phyloP scores from a whole-genome alignment of 2,329 filamentous ascomycete species.

The Fusarium sp. region DNA sequence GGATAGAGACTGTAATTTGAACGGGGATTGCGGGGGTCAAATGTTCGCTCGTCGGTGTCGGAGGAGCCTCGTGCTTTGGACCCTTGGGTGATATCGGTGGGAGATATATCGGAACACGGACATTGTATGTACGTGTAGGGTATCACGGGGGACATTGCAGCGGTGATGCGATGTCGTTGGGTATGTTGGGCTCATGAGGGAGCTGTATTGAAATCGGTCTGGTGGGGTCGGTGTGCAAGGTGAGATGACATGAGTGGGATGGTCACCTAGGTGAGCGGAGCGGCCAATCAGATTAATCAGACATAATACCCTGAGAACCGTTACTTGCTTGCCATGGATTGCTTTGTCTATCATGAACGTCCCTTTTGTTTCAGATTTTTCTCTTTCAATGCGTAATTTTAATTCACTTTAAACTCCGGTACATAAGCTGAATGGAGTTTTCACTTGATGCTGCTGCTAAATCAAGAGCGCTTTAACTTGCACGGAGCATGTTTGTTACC shows the following conservation, averaged over 20 bases:
- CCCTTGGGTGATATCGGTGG: constrained; percentile 48
- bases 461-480: background rate
- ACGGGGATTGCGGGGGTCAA: constrained; percentile 85
- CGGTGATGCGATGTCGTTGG: constrained; percentile 23
- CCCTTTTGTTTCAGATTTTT: background rate
- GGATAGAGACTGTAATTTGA: constrained; percentile 94
- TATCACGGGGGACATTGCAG: constrained; percentile 61
- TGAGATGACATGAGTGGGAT: constrained; percentile 22
- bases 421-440: background rate
- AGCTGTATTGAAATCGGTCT: constrained; percentile 38
- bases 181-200: constrained; percentile 29
- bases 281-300: constrained; percentile 22
- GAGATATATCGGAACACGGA: constrained; percentile 66
- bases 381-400: background rate
- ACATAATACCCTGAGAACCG: background rate
- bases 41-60: constrained; percentile 80
- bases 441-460: background rate
- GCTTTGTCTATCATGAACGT: background rate
- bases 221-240: constrained; percentile 26
- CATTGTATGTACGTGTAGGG: constrained; percentile 76
- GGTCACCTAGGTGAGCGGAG: constrained; percentile 14
- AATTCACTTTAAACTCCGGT: background rate
- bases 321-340: background rate
- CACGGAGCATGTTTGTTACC: background rate
- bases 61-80: constrained; percentile 52